Evolutionary conservation across 2,329 filamentous ascomycete genomes (phyloP).

Genomic region (Escovopsis sp.): DNA sequence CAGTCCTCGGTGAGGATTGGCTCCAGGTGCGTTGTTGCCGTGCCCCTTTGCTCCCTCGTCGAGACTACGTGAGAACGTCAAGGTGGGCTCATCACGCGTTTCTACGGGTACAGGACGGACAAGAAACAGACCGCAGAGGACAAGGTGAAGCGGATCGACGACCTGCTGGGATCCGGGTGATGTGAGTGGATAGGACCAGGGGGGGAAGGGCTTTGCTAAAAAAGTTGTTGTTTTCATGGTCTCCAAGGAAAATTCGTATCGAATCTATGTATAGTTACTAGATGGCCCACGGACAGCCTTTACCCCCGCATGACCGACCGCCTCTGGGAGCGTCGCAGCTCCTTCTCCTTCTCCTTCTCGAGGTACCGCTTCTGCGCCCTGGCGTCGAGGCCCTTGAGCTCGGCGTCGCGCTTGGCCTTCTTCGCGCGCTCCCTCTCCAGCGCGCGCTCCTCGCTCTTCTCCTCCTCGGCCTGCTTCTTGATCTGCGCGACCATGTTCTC

Average conservation of each 20-base stretch:
- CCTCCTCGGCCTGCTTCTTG: slow-evolving; percentile 63
- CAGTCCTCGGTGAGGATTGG: slow-evolving; percentile 83
- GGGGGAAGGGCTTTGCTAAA: too few species aligned
- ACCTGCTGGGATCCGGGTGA: slow-evolving; percentile 24
- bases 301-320: slow-evolving; percentile 39
- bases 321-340: slow-evolving; percentile 41
- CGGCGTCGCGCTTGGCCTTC: slow-evolving; percentile 80
- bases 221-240: neutral
- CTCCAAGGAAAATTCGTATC: neutral
- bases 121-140: slow-evolving; percentile 71
- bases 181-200: too few species aligned
- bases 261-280: neutral
- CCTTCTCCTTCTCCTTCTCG: slow-evolving; percentile 67
- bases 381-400: slow-evolving; percentile 61
- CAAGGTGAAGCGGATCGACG: slow-evolving; percentile 53
- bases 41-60: neutral
- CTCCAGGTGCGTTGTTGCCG: slow-evolving; percentile 44
- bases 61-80: neutral
- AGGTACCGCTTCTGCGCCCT: slow-evolving; percentile 79
- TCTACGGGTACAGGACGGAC: slow-evolving; percentile 48
- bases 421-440: slow-evolving; percentile 59
- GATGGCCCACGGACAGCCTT: neutral
- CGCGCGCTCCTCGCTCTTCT: slow-evolving; percentile 65
- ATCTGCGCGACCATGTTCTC: slow-evolving; percentile 71
- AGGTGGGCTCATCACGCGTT: slow-evolving; percentile 1